These are phyloP conservation scores for Piloderma croceum DNA, from an alignment of 768 basidiomycete species.

Conservation along the genomic window DNA sequence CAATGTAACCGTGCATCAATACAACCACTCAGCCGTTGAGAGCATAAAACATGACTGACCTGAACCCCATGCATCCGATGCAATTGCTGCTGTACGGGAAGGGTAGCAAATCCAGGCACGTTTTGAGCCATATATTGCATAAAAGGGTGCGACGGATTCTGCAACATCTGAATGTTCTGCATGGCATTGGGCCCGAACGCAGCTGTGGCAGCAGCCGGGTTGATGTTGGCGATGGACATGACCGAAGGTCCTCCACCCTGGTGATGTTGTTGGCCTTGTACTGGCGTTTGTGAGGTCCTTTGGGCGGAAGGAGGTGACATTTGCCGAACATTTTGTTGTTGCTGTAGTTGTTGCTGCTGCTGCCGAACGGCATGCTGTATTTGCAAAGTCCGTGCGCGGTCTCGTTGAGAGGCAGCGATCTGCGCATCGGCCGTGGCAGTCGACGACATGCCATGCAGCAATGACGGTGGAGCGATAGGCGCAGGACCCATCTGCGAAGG, in stretches of 20 bases:
- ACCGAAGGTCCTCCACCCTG: too few relatives aligned
- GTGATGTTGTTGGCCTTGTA: conserved; percentile 29
- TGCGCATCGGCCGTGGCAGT: conserved; percentile 30
- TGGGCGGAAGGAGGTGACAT: conserved; percentile 18
- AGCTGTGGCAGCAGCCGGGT: conserved; percentile 11
- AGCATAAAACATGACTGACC: conserved; percentile 31
- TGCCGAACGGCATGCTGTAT: conserved; percentile 30
- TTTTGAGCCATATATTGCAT: conserved; percentile 47
- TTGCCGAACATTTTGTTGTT: conserved; percentile 15
- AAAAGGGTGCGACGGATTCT: conserved; percentile 51
- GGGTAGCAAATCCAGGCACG: conserved; percentile 47
- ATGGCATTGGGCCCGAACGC: conserved; percentile 31
- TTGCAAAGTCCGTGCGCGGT: conserved; percentile 31
- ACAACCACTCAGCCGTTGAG: not conserved
- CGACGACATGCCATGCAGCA: conserved; percentile 25
- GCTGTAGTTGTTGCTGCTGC: conserved; percentile 25
- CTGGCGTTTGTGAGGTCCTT: conserved; percentile 31
- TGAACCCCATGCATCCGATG: conserved; percentile 52
- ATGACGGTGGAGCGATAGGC: conserved; percentile 26
- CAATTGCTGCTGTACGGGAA: conserved; percentile 51
- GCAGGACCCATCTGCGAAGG: conserved; percentile 15
- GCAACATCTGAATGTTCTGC: conserved; percentile 45
- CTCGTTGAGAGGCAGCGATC: conserved; percentile 25
- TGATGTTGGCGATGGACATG: not conserved
- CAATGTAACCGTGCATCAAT: conserved; percentile 2